A percentile compares a stretch with the other conserved stretches of the same genome.
phyloP scores from a whole-genome alignment of 345 rosid species.

The Orychophragmus violaceus region DNA sequence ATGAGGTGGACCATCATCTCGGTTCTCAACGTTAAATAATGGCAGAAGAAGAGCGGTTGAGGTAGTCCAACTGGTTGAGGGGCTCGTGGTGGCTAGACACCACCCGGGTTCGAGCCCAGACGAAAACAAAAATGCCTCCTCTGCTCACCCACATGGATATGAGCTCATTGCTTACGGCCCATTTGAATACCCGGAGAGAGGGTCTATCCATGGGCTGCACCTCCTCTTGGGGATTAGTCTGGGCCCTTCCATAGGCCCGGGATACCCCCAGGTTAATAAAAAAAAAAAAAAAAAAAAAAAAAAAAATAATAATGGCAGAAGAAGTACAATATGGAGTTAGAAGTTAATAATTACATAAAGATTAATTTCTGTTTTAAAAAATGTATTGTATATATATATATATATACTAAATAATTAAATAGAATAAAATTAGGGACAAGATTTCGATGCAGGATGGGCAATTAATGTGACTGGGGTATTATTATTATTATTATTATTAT shows the following conservation, averaged over 20 bases:
- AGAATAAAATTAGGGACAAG: neutral
- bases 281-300: too few relatives aligned
- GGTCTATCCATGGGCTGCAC: too few relatives aligned
- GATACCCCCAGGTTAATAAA: too few relatives aligned
- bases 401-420: neutral
- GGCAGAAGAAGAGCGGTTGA: neutral
- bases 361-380: neutral
- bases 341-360: neutral
- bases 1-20: neutral
- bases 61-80: too few relatives aligned
- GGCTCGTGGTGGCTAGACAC: too few relatives aligned
- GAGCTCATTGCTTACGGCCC: too few relatives aligned
- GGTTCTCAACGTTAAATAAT: neutral
- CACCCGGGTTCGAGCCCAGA: too few relatives aligned
- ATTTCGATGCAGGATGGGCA: constrained; percentile 12
- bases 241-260: too few relatives aligned
- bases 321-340: neutral
- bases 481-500: neutral
- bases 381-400: neutral
- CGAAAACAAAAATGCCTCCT: too few relatives aligned
- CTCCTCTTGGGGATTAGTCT: too few relatives aligned
- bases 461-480: neutral
- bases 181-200: too few relatives aligned
- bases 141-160: too few relatives aligned
- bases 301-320: neutral